phyloP scores from a whole-genome alignment of 108 stramenopile genomes.

The Cylindrotheca closterium region DNA sequence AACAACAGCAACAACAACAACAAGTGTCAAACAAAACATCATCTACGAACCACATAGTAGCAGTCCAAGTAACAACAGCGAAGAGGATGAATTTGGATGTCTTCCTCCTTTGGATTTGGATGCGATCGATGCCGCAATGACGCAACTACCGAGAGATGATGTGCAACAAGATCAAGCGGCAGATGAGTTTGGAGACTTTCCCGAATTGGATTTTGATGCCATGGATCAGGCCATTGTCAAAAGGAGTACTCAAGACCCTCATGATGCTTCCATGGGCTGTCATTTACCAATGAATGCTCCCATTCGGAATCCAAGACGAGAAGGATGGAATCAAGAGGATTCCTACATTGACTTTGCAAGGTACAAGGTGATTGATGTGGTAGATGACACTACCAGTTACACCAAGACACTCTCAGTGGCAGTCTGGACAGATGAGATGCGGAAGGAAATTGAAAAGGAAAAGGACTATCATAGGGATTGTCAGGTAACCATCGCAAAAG shows the following conservation, averaged over 20 bases:
- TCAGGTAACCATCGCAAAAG: not conserved
- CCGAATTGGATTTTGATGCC: constrained; percentile 56
- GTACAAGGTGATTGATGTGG: constrained; percentile 57
- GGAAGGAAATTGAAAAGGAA: constrained; percentile 24
- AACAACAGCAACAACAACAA: constrained; percentile 1
- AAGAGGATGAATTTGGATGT: constrained; percentile 32
- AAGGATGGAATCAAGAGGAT: not conserved
- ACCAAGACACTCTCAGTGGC: constrained; percentile 62
- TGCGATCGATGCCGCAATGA: constrained; percentile 7
- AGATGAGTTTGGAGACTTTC: constrained; percentile 56
- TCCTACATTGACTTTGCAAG: constrained; percentile 65
- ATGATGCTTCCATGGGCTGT: not conserved
- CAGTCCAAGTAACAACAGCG: not conserved
- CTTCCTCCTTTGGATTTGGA: constrained; percentile 19
- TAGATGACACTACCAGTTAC: constrained; percentile 45
- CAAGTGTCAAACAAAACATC: not conserved
- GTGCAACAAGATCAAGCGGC: constrained; percentile 18
- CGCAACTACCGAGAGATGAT: not conserved
- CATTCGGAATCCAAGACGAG: constrained; percentile 20
- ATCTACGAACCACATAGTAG: not conserved
- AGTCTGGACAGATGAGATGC: constrained; percentile 48
- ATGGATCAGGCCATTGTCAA: constrained; percentile 36
- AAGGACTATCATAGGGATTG: constrained; percentile 27
- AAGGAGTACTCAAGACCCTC: not conserved
- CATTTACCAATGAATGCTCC: constrained; percentile 5